These are phyloP conservation scores for Podosphaera fusca DNA, from an alignment of 2,329 filamentous ascomycete genomes.

Conservation along the genomic window DNA sequence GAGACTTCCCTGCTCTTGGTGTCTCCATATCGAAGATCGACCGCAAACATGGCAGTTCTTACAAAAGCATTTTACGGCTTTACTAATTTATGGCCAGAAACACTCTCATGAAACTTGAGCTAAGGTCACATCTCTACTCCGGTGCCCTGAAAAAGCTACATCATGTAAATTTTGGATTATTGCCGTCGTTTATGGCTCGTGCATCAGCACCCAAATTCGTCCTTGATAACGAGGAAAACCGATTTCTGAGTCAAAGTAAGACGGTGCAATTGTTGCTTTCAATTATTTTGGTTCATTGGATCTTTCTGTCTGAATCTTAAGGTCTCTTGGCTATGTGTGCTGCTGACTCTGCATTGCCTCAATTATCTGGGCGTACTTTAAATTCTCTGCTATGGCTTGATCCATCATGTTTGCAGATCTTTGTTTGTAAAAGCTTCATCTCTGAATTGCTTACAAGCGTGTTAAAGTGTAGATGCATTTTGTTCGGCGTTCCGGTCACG, in stretches of 20 bases:
- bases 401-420: not conserved
- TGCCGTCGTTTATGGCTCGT: not conserved
- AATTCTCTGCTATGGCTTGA: not conserved
- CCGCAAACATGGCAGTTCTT: no score
- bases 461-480: not conserved
- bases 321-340: not conserved
- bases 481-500: not conserved
- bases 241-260: not conserved
- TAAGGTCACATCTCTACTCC: not conserved
- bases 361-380: not conserved
- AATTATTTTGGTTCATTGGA: not conserved
- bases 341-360: not conserved
- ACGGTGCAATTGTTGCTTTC: not conserved
- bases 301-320: not conserved
- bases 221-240: no score
- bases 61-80: no score
- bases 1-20: not conserved
- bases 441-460: not conserved
- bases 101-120: not conserved
- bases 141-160: not conserved
- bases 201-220: not conserved
- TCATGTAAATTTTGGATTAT: not conserved
- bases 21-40: not conserved
- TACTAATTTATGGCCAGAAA: not conserved
- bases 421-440: not conserved